Conservation (phyloP, 1,284 basidiomycete genomes). For the Waitea zeae region DNA sequence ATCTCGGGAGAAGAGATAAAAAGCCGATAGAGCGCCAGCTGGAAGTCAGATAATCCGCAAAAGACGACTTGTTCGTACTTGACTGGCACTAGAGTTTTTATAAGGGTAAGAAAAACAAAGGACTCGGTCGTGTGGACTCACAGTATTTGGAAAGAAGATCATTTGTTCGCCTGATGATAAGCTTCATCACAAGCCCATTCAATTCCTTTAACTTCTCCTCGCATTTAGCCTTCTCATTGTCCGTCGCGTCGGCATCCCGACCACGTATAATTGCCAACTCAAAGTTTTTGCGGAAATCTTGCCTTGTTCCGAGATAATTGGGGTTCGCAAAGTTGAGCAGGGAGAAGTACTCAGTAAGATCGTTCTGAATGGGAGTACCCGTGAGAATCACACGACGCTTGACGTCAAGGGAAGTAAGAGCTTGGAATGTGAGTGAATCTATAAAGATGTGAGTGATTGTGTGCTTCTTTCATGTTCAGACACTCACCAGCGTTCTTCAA, state of each 20-base stretch:
- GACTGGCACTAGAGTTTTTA: constrained; percentile 61
- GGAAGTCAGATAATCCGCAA: constrained; percentile 80
- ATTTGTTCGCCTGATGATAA: constrained; percentile 96
- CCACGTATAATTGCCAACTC: constrained; percentile 91
- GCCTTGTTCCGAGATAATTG: constrained; percentile 81
- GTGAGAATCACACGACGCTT: constrained; percentile 93
- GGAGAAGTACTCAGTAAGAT: constrained; percentile 94
- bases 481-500: constrained; percentile 85
- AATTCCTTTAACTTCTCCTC: constrained; percentile 92
- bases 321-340: constrained; percentile 96
- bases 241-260: constrained; percentile 82
- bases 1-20: constrained; percentile 95
- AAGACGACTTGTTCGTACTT: constrained; percentile 99
- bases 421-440: constrained; percentile 84
- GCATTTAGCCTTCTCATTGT: constrained; percentile 65
- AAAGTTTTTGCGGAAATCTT: constrained; percentile 93
- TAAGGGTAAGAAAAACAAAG: background rate
- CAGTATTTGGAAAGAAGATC: constrained; percentile 94
- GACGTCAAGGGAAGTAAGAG: constrained; percentile 75
- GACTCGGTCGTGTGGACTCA: constrained; percentile 23
- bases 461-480: background rate
- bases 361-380: constrained; percentile 96
- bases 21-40: constrained; percentile 77
- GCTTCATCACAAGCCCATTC: constrained; percentile 80
- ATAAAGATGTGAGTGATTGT: constrained; percentile 4